Conservation (phyloP, 2,329 filamentous ascomycete genomes). For the Cryoendolithus antarcticus region DNA sequence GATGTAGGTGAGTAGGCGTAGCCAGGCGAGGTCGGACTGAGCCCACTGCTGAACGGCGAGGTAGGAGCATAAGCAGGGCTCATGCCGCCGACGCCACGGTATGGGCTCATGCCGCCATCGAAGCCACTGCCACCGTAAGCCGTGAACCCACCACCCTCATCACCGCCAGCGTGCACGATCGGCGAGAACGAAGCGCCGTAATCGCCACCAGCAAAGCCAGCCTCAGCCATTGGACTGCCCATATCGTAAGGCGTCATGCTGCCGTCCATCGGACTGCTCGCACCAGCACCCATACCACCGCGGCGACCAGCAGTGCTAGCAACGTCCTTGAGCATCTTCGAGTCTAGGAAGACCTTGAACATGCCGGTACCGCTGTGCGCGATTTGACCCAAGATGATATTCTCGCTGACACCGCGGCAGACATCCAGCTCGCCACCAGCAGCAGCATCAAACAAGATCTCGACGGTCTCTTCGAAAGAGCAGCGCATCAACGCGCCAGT, state of each 20-base stretch:
- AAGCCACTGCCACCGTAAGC: constrained; percentile 48
- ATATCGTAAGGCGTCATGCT: constrained; percentile 88
- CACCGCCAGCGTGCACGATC: constrained; percentile 52
- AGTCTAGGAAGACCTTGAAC: constrained; percentile 86
- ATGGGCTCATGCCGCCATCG: constrained; percentile 52
- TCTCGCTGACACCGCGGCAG: constrained; percentile 95
- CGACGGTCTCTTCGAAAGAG: constrained; percentile 98
- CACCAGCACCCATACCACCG: constrained; percentile 67
- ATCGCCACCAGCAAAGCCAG: constrained; percentile 49
- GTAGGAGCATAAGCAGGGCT: constrained; percentile 28
- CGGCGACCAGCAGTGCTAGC: constrained; percentile 50
- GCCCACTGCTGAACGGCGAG: constrained; percentile 32
- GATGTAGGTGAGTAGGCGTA: constrained; percentile 22
- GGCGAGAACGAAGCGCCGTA: constrained; percentile 58
- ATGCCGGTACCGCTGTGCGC: constrained; percentile 95
- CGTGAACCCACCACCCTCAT: constrained; percentile 44
- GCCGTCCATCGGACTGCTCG: constrained; percentile 56
- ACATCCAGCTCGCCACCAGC: constrained; percentile 92
- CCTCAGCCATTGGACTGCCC: constrained; percentile 51
- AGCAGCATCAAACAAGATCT: constrained; percentile 92
- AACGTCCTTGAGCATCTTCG: constrained; percentile 90
- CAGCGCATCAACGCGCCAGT: constrained; percentile 98
- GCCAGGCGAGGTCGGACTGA: constrained; percentile 63
- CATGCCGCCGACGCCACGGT: constrained; percentile 50
- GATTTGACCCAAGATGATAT: constrained; percentile 95